Evolutionary conservation across 192 early-diverging fungal genomes (phyloP), one percentile per base, ranked within the genome.

Genomic region (Rhizoclosmatium sp.): DNA sequence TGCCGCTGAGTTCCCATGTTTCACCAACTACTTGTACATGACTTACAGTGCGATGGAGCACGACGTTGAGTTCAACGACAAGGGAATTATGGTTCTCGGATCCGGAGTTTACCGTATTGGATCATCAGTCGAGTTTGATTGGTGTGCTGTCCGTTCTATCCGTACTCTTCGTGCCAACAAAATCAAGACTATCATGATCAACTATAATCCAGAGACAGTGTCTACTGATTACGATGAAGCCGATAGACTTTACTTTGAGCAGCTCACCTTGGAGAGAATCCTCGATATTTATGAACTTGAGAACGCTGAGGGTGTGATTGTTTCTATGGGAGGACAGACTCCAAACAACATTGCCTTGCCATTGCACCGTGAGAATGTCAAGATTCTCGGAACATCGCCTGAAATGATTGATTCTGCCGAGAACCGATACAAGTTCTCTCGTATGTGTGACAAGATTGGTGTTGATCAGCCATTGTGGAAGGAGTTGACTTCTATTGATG

Each of bases 171-270:
- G 97, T 65, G 90, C 92, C 58, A 88, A 88, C 77, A 90, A 92
- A 31, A 86, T 92, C 86, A 97, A 99, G 90, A 98, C 98, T 3
- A 88, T 99, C 80, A 99, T 99, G 98, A 87, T 99, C 79, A 99
- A 99, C 91, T 99, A 98, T 87, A 99, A 99, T 84, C 98, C 98
- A 23, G 98, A 99, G 83, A 99, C 98, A 2, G 98, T 99, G n/a
- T 96, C 94, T 12, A 99, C 98, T 5, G 98, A 99, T 88, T 99
- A 95, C 72, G 98, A 99, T 80, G 98, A 99, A 88, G 94, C 93
- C 3, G 98, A 99, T 81, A 90, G 96, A 59, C 91, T 99, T 45
- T 99, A 99, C 90, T 99, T 99, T 85, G 96, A 97, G 78, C 95
- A 93, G 81, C 89, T 99, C 66, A 95, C 93, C 49, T 86, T 96